Percentiles rank a stretch among this genome's conserved stretches.
These are phyloP conservation scores for Thymus quinquecostatus DNA, from an alignment of 257 asterid genomes.

Conservation along the genomic window DNA sequence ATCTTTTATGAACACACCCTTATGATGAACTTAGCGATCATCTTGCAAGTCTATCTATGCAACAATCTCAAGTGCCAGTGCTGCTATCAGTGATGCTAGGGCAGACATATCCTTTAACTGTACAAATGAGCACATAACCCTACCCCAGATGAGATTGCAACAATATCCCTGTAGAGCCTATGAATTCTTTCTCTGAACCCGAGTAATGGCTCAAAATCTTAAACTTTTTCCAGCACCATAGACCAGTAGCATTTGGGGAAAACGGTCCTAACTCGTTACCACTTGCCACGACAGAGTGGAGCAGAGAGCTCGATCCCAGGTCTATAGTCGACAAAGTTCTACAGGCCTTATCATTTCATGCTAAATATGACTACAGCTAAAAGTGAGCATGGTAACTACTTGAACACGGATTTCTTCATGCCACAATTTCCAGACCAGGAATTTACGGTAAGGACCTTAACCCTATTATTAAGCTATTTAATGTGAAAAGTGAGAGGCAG, in stretches of 20 bases:
- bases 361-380: slow-evolving; percentile 27
- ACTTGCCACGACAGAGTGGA: slow-evolving; percentile 8
- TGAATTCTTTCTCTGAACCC: background rate
- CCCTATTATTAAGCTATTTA: slow-evolving; percentile 19
- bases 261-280: background rate
- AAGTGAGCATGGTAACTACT: slow-evolving; percentile 7
- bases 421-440: slow-evolving; percentile 14
- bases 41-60: slow-evolving; percentile 19
- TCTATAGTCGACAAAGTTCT: slow-evolving; percentile 8
- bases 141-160: slow-evolving; percentile 7
- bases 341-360: slow-evolving; percentile 7
- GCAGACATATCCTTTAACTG: background rate
- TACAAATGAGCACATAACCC: slow-evolving; percentile 8
- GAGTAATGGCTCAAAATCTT: slow-evolving; percentile 14
- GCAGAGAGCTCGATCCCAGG: slow-evolving; percentile 18
- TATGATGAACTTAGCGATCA: background rate
- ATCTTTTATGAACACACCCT: background rate
- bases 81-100: slow-evolving; percentile 30
- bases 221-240: slow-evolving; percentile 3
- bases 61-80: slow-evolving; percentile 29
- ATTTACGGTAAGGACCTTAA: slow-evolving; percentile 6
- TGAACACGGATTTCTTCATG: slow-evolving; percentile 11
- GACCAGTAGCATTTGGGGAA: slow-evolving; percentile 11
- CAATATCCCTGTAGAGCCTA: background rate
- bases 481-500: slow-evolving; percentile 30